Conservation (phyloP, 805 yeast genomes). For the Clavispora phyllophila region DNA sequence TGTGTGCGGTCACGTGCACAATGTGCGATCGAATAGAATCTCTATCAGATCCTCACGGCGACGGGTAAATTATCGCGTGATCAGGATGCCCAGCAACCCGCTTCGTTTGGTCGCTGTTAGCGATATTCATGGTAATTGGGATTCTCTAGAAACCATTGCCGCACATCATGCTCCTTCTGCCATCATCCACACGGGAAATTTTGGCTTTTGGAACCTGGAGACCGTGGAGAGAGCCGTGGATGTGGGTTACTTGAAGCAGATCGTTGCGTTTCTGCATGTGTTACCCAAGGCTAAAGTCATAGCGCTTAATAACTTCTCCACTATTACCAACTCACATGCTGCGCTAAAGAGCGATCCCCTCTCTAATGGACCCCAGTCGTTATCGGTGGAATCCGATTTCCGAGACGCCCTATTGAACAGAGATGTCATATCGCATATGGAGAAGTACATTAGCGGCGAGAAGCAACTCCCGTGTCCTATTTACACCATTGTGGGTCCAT, state of each 20-base stretch:
- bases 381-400: slow-evolving; percentile 6
- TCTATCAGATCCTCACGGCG: not conserved
- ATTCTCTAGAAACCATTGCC: slow-evolving; percentile 1
- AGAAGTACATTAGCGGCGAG: slow-evolving; percentile 30
- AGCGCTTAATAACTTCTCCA: slow-evolving; percentile 48
- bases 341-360: not conserved
- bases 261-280: slow-evolving; percentile 62
- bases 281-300: slow-evolving; percentile 45
- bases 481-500: slow-evolving; percentile 71
- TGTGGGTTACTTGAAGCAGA: slow-evolving; percentile 52
- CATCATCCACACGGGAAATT: slow-evolving; percentile 71
- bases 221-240: slow-evolving; percentile 50
- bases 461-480: slow-evolving; percentile 52
- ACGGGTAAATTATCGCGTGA: not conserved
- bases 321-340: slow-evolving; percentile 18
- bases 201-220: slow-evolving; percentile 66
- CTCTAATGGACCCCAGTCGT: not conserved
- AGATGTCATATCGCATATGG: slow-evolving; percentile 11
- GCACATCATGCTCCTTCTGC: not conserved
- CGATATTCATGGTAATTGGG: slow-evolving; percentile 5
- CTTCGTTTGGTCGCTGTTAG: slow-evolving; percentile 3
- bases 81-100: not conserved
- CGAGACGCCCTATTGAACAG: not conserved
- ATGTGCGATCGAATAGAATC: not conserved
- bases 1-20: not conserved